Evolutionary conservation across 352 stramenopile genomes (phyloP), one percentile per base, ranked within the genome.

Genomic region (Pythium aquatile): DNA sequence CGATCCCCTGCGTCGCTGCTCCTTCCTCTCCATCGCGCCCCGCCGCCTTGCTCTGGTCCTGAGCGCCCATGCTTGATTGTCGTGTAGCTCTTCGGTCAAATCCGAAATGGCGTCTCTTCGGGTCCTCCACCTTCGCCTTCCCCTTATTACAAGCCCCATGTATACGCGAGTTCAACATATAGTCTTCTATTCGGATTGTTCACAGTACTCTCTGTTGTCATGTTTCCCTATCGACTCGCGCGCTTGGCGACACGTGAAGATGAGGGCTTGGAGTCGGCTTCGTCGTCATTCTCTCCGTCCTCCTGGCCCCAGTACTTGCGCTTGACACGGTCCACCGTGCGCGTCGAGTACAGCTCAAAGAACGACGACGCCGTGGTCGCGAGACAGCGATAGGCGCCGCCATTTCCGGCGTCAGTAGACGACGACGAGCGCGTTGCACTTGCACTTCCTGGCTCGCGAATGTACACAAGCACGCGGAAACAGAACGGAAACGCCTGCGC

Each of bases 401-500:
- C n/a, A n/a, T 14, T n/a, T 17, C 39, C 39, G 10, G 39, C 16
- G 11, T 46, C 39, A 6, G 39, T 46, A 10, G 35, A 42, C 8
- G 10, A 42, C 5, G 35, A 42, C 5, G 35, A 42, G 8, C 11
- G 2, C 20, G 20, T 24, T 24, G 20, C 20, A 42, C 8, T 10
- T 16, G 11, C 10, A 42, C 35, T 42, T 14, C 7, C 35, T 16
- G 37, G 51, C 20, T 62, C 56, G 33, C 74, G 76, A 9, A 65
- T 73, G 58, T 91, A 91, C 54, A 90, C 77, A 61, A 91, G 90
- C 17, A 95, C 74, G 47, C 84, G 84, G 60, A 93, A 95, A 69
- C 85, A 95, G 59, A 95, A 95, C 5, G 86, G 86, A 60, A 93
- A 95, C 47, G 83, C 90, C 69, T 95, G 84, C n/a, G 82, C 86